Evolutionary conservation across 306 rosid genomes (phyloP).

Genomic region (Fagus sylvatica): DNA sequence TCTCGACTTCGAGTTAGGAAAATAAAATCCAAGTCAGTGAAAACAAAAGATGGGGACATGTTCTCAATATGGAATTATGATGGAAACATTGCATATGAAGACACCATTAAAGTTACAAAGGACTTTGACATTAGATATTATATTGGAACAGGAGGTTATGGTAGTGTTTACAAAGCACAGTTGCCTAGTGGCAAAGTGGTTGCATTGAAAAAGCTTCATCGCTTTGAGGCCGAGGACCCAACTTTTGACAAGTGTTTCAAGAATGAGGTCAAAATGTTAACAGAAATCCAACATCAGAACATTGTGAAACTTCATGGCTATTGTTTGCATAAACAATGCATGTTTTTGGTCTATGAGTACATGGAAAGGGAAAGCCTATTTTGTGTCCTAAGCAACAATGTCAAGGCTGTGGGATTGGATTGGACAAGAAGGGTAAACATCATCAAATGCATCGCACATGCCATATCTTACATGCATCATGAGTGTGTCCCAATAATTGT

Average conservation of each 20-base stretch:
- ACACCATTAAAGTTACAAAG: neutral
- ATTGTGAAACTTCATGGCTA: slow-evolving; percentile 23
- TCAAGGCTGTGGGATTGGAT: slow-evolving; percentile 11
- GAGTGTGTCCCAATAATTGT: slow-evolving; percentile 13
- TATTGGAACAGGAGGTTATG: slow-evolving; percentile 16
- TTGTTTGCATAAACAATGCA: slow-evolving; percentile 21
- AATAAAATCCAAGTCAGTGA: no score
- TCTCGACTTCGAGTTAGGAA: no score
- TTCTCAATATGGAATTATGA: no score
- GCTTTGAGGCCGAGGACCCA: neutral
- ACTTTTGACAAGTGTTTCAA: neutral
- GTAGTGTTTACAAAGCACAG: slow-evolving; percentile 6
- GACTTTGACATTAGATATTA: neutral
- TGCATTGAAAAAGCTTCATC: slow-evolving; percentile 30
- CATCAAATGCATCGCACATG: neutral
- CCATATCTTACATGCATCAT: slow-evolving; percentile 30
- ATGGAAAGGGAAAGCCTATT: slow-evolving; percentile 27
- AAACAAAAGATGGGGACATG: no score
- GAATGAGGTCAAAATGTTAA: slow-evolving; percentile 20
- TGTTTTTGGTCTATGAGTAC: slow-evolving; percentile 27
- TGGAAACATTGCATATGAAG: neutral
- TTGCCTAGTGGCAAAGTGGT: slow-evolving; percentile 5
- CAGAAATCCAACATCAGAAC: slow-evolving; percentile 1
- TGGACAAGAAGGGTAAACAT: slow-evolving; percentile 19
- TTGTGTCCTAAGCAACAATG: neutral